Percentiles rank a stretch among this genome's conserved stretches.
Evolutionary conservation across 2,329 filamentous ascomycete species (phyloP).

Genomic region (Penicillium carneum): DNA sequence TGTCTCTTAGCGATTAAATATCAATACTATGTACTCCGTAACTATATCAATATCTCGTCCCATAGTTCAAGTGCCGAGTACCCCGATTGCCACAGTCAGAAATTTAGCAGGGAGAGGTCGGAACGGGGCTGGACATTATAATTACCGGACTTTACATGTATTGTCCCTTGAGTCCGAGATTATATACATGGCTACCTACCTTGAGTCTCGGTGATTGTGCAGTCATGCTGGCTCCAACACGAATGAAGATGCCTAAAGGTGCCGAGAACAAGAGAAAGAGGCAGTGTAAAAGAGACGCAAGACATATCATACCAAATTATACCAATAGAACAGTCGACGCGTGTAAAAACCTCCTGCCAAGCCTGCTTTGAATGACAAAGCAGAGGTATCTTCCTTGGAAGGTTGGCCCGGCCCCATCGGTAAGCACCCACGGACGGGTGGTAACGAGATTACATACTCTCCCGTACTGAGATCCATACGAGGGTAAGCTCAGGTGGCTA

Average conservation of each 20-base stretch:
- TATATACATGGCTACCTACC: not conserved
- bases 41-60: not conserved
- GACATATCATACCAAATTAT: slow-evolving; percentile 1
- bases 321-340: slow-evolving; percentile 9
- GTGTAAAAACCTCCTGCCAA: slow-evolving; percentile 16
- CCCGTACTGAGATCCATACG: slow-evolving; percentile 13
- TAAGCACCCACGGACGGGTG: slow-evolving; percentile 9
- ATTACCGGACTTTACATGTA: slow-evolving; percentile 29
- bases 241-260: not conserved
- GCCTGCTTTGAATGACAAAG: slow-evolving; percentile 15
- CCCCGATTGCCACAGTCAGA: slow-evolving; percentile 33
- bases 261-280: not conserved
- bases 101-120: slow-evolving; percentile 29
- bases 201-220: not conserved
- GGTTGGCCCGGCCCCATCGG: slow-evolving; percentile 7
- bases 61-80: slow-evolving; percentile 16
- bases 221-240: not conserved
- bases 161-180: slow-evolving; percentile 10
- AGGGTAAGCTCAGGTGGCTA: slow-evolving; percentile 16
- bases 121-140: slow-evolving; percentile 23
- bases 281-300: slow-evolving; percentile 4
- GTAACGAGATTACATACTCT: slow-evolving; percentile 11
- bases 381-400: not conserved
- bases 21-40: not conserved
- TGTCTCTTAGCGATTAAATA: not conserved